Evolutionary conservation across 129 eudicot species (phyloP).

Genomic region (Mikania micrantha): DNA sequence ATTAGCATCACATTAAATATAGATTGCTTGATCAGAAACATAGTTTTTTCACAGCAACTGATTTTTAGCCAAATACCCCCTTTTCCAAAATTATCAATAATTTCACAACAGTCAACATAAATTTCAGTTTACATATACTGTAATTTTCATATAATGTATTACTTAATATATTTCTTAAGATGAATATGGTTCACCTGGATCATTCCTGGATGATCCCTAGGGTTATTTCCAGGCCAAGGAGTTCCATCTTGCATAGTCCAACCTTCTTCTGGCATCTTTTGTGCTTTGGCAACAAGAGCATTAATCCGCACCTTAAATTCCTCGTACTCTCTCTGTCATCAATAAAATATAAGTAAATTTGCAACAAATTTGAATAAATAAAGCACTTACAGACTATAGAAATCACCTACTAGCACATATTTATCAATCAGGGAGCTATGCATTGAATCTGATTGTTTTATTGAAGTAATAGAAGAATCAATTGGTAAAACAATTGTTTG

Average conservation of each 20-base stretch:
- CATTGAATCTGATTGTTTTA: neutral
- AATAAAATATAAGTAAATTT: neutral
- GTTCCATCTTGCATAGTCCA: constrained; percentile 64
- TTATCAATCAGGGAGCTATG: neutral
- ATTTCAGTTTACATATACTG: neutral
- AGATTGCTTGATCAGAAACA: neutral
- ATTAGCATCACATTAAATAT: neutral
- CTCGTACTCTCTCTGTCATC: constrained; percentile 54
- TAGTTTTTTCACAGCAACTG: neutral
- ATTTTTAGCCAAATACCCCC: neutral
- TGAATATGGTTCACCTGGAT: constrained; percentile 36
- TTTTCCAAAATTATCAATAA: neutral
- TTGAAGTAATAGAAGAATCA: neutral
- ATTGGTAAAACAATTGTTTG: neutral
- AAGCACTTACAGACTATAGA: neutral
- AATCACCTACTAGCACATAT: neutral
- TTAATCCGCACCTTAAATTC: constrained; percentile 55
- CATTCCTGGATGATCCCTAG: constrained; percentile 70
- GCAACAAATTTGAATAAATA: neutral
- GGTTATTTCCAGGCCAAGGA: constrained; percentile 65
- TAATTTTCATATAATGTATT: neutral
- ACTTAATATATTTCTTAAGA: neutral
- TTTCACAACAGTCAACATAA: neutral
- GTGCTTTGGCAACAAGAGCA: constrained; percentile 55
- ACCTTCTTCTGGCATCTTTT: constrained; percentile 56